Evolutionary conservation across 2,329 filamentous ascomycete genomes (phyloP).

Genomic region (Aspergillus neoniger): DNA sequence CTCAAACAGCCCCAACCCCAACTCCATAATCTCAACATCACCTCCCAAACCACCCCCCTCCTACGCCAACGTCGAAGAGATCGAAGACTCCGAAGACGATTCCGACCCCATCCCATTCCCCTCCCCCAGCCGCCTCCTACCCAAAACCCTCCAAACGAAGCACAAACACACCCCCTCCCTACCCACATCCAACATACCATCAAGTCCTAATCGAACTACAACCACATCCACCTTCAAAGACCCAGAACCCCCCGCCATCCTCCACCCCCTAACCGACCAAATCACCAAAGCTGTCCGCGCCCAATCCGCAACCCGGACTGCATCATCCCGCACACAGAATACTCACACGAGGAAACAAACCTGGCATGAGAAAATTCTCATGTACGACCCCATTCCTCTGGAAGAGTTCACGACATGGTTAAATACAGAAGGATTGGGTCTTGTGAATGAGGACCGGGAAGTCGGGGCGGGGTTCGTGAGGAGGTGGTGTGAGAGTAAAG

Average conservation of each 20-base stretch:
- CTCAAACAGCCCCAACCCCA: neutral
- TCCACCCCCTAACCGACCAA: conserved; percentile 44
- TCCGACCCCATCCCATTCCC: conserved; percentile 10
- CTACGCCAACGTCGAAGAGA: conserved; percentile 37
- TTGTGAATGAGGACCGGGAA: conserved; percentile 66
- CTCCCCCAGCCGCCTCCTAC: conserved; percentile 29
- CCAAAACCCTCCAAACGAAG: conserved; percentile 15
- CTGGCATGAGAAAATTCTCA: conserved; percentile 90
- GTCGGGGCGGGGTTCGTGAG: conserved; percentile 69
- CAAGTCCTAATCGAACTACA: conserved; percentile 13
- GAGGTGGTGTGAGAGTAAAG: conserved; percentile 85
- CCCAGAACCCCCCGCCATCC: conserved; percentile 18
- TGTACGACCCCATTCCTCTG: conserved; percentile 87
- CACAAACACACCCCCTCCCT: conserved; percentile 11
- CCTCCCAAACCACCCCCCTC: conserved; percentile 7
- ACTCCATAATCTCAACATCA: neutral
- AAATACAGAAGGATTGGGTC: conserved; percentile 68
- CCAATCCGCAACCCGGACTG: conserved; percentile 33
- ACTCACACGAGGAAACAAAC: conserved; percentile 43
- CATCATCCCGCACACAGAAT: conserved; percentile 35
- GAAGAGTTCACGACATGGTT: conserved; percentile 85
- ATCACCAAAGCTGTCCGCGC: conserved; percentile 54
- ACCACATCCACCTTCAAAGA: neutral
- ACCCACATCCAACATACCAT: conserved; percentile 13
- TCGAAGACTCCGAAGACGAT: conserved; percentile 42